Conservation (phyloP, 176 grass and related monocot species). For the Aegilops speltoides region DNA sequence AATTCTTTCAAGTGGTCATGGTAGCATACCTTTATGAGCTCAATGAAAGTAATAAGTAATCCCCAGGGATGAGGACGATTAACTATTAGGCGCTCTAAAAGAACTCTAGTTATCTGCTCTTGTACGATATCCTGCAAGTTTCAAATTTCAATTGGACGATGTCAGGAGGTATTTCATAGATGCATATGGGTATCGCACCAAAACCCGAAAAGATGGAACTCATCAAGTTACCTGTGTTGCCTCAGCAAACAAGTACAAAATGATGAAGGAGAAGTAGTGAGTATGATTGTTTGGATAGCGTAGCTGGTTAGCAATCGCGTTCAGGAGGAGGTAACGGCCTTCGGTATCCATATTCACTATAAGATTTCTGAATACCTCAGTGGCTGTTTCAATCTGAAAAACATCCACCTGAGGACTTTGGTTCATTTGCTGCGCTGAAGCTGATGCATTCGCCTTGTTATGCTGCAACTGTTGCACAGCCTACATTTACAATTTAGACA, state of each 20-base stretch:
- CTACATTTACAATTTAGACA: slow-evolving; percentile 47
- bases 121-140: slow-evolving; percentile 74
- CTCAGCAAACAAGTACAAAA: slow-evolving; percentile 89
- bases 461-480: slow-evolving; percentile 86
- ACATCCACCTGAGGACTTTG: slow-evolving; percentile 63
- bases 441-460: slow-evolving; percentile 46
- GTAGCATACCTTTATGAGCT: slow-evolving; percentile 83
- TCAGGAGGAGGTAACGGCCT: slow-evolving; percentile 82
- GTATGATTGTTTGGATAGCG: slow-evolving; percentile 96
- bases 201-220: not conserved
- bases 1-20: not conserved
- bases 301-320: slow-evolving; percentile 89
- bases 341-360: slow-evolving; percentile 86
- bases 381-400: slow-evolving; percentile 81
- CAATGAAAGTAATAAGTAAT: slow-evolving; percentile 90
- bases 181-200: not conserved
- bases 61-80: slow-evolving; percentile 98
- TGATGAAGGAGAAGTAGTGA: slow-evolving; percentile 93
- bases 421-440: slow-evolving; percentile 65
- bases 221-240: slow-evolving; percentile 52
- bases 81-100: slow-evolving; percentile 88
- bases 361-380: slow-evolving; percentile 80
- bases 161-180: slow-evolving; percentile 14
- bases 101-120: slow-evolving; percentile 96
- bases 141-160: not conserved